These are phyloP conservation scores for Mortierella sp. DNA, from an alignment of 371 early-diverging fungal species.

Conservation along the genomic window DNA sequence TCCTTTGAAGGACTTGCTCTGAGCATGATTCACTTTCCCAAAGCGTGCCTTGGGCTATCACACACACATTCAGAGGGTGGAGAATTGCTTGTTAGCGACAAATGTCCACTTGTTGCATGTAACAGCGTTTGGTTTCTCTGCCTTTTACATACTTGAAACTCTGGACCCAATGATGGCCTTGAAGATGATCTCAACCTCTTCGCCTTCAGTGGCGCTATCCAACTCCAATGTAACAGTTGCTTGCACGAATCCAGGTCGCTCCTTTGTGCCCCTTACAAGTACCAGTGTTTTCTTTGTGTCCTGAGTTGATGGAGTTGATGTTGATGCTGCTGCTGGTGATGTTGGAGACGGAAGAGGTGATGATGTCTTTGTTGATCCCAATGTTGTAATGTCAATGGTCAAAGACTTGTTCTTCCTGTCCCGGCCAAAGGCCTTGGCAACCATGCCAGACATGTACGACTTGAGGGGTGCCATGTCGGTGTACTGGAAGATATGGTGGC, in stretches of 20 bases:
- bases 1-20: slow-evolving; percentile 18
- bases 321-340: background rate
- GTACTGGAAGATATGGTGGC: too few relatives aligned
- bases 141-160: background rate
- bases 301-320: background rate
- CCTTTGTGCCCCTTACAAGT: slow-evolving; percentile 8
- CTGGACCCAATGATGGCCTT: slow-evolving; percentile 12
- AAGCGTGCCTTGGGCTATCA: background rate
- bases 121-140: background rate
- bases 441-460: background rate
- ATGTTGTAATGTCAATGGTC: background rate
- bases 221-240: slow-evolving; percentile 13
- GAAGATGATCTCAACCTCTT: slow-evolving; percentile 21
- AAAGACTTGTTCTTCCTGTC: background rate
- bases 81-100: too few relatives aligned
- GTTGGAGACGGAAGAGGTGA: background rate
- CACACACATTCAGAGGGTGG: background rate
- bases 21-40: background rate
- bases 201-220: slow-evolving; percentile 4
- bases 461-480: too few relatives aligned
- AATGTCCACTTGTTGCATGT: too few relatives aligned
- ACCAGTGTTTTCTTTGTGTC: background rate
- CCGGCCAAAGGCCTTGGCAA: background rate
- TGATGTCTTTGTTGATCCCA: background rate
- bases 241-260: slow-evolving; percentile 13